These are phyloP conservation scores for Citrus mangshanensis DNA, from an alignment of 345 rosid species.

Conservation along the genomic window DNA sequence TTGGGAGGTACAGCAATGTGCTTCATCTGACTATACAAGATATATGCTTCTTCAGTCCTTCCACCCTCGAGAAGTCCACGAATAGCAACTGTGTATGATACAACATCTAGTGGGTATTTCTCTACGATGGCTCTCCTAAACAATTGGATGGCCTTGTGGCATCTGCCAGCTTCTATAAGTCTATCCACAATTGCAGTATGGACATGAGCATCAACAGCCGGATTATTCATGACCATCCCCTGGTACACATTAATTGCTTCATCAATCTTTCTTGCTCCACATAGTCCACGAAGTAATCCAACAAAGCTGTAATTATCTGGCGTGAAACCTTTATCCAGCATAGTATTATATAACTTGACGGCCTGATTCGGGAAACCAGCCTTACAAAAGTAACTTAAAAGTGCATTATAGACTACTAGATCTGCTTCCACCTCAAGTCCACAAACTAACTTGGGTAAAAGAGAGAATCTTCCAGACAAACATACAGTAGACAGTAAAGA, in stretches of 20 bases:
- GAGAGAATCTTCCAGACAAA: slow-evolving; percentile 36
- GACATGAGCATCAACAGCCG: slow-evolving; percentile 53
- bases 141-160: slow-evolving; percentile 39
- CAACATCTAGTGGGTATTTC: slow-evolving; percentile 52
- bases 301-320: slow-evolving; percentile 59
- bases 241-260: slow-evolving; percentile 53
- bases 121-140: slow-evolving; percentile 42
- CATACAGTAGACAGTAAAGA: slow-evolving; percentile 48
- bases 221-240: slow-evolving; percentile 26
- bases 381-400: slow-evolving; percentile 51
- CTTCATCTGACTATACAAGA: slow-evolving; percentile 48
- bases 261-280: slow-evolving; percentile 31
- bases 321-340: slow-evolving; percentile 43
- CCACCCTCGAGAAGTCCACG: slow-evolving; percentile 53
- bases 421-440: slow-evolving; percentile 34
- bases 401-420: slow-evolving; percentile 49
- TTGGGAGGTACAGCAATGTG: slow-evolving; percentile 46
- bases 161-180: slow-evolving; percentile 47
- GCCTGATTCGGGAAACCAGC: slow-evolving; percentile 43
- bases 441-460: slow-evolving; percentile 30
- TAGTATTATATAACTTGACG: slow-evolving; percentile 36
- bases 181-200: slow-evolving; percentile 54
- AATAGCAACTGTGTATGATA: slow-evolving; percentile 61
- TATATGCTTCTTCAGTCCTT: slow-evolving; percentile 49
- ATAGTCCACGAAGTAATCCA: slow-evolving; percentile 52